phyloP scores from a whole-genome alignment of 805 yeast species.

The Isabelozyma rhagii region DNA sequence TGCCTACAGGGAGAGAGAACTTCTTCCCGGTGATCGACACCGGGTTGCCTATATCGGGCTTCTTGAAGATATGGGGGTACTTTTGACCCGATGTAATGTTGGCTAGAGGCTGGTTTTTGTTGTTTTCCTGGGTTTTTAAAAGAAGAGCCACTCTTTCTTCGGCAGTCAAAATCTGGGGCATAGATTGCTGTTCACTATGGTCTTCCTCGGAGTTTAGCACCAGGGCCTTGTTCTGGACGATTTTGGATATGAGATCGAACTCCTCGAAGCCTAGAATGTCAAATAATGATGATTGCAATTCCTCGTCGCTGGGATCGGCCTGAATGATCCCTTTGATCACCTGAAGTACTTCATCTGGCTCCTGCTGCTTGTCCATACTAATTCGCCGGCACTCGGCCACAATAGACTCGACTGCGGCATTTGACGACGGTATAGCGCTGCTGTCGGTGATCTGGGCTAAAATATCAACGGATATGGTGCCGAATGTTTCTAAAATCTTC shows the following conservation, averaged over 20 bases:
- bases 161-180: slow-evolving; percentile 41
- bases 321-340: slow-evolving; percentile 28
- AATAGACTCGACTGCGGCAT: slow-evolving; percentile 17
- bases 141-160: slow-evolving; percentile 56
- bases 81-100: slow-evolving; percentile 45
- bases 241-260: slow-evolving; percentile 68
- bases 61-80: slow-evolving; percentile 86
- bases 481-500: slow-evolving; percentile 34
- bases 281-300: slow-evolving; percentile 66
- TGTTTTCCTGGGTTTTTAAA: slow-evolving; percentile 44
- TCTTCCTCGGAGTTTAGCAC: slow-evolving; percentile 5
- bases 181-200: slow-evolving; percentile 9
- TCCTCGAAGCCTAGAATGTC: slow-evolving; percentile 86
- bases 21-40: slow-evolving; percentile 74
- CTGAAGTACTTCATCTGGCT: slow-evolving; percentile 23
- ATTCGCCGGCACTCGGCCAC: slow-evolving; percentile 29
- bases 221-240: slow-evolving; percentile 45
- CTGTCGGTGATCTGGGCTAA: slow-evolving; percentile 18
- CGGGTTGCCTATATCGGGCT: slow-evolving; percentile 65
- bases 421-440: slow-evolving; percentile 11
- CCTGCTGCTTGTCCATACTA: slow-evolving; percentile 27
- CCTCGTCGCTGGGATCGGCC: slow-evolving; percentile 47
- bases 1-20: slow-evolving; percentile 76
- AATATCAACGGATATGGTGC: slow-evolving; percentile 32
- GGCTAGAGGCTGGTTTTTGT: slow-evolving; percentile 47